Base-by-base conservation (phyloP, 495 filamentous ascomycete species). In the Penicillium pancosmium region DNA sequence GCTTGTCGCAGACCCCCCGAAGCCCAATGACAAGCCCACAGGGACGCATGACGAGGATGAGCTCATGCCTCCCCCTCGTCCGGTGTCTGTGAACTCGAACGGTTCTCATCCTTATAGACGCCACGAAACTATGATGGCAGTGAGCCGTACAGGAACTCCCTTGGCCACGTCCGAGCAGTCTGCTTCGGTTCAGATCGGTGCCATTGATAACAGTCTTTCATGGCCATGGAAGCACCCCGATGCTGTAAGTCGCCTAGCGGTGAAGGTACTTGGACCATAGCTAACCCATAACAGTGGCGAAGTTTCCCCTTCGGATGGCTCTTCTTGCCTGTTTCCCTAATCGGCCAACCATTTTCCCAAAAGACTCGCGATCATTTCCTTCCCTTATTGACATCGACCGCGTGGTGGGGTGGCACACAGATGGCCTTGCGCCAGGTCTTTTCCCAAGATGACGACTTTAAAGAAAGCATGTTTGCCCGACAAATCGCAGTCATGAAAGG, bases 161-260 rank as follows among this genome's bases (percentile, higher is more conserved):
- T 69, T 78, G 52, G 78, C 73, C 54, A 71, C 67, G 12, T 61
- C 64, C 5, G 76, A 80, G 18, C 70, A 74, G 43, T 81, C 78
- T 23, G 83, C 82, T 12, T 84, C 89, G 36, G 86, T 96, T 35
- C 81, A 86, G 12, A 82, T 98, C 58, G 94, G 94, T 23, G 94
- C 94, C 54, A 98, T 98, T 63, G 94, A 98, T 70, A 98, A 98
- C 71, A 97, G 92, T 64, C 68, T 98, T 53, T 98, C 94, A 8
- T 98, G 95, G 91, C 94, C 94, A 10, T 98, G 94, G 94, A 98
- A 98, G 72, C 94, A 98, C 65, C 94, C 94, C 1, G 94, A 98
- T 78, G 93, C 94, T 51, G 85, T 88, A 80, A 72, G 84, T 75
- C 18, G 16, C 12, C 23, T 46, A 15, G 5, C 3, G 19, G 4